These are phyloP conservation scores for Fistulifera pelliculosa DNA, from an alignment of 108 stramenopile species.

Conservation along the genomic window DNA sequence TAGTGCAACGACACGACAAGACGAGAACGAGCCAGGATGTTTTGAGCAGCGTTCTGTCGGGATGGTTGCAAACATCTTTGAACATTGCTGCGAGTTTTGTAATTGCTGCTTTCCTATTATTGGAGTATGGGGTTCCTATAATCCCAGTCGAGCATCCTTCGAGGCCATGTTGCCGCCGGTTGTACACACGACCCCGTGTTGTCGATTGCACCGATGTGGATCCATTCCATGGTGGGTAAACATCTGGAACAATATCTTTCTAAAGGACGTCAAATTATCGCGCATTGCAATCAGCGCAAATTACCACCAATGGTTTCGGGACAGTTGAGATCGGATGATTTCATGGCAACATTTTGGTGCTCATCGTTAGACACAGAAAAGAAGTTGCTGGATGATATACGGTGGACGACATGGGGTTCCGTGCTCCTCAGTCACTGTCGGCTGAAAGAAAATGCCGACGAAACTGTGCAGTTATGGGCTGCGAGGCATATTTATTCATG, in stretches of 20 bases:
- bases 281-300: background rate
- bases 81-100: constrained; percentile 54
- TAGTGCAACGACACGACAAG: constrained; percentile 31
- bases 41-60: constrained; percentile 16
- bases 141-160: background rate
- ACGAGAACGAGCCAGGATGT: constrained; percentile 13
- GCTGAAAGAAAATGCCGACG: constrained; percentile 11
- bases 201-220: no score
- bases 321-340: background rate
- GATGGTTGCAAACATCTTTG: constrained; percentile 59
- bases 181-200: no score
- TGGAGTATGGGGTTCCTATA: constrained; percentile 69
- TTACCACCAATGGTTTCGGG: background rate
- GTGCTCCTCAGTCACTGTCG: constrained; percentile 31
- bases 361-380: background rate
- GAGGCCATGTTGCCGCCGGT: no score
- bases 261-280: no score
- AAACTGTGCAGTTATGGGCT: constrained; percentile 11
- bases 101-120: constrained; percentile 65
- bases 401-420: constrained; percentile 29
- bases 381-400: background rate
- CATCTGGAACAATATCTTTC: no score
- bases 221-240: no score
- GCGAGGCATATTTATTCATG: constrained; percentile 45
- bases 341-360: background rate